Evolutionary conservation across 495 filamentous ascomycete species (phyloP), one percentile per base, ranked within the genome.

Genomic region (Penicillium egyptiacum): DNA sequence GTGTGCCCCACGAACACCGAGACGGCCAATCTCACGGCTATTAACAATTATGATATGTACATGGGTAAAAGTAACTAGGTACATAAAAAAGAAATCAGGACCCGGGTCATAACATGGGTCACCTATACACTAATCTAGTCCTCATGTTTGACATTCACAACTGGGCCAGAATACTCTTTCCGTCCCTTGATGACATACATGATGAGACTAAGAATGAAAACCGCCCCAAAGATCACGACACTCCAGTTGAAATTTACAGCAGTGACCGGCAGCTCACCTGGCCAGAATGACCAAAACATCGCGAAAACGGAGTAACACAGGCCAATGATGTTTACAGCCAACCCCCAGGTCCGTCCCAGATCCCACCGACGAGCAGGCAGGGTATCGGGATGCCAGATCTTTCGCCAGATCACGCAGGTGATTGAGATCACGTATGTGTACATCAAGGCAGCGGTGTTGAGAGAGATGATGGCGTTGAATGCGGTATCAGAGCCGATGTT

Each of bases 81-180:
- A 25, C 23, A 25, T 25, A 25, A 25, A 25, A 25, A 25, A 25
- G 17, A 17, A 40, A 40, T 17, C 2, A 40, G 1, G 37, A 40
- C 37, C 16, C 37, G 17, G 37, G 16, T 42, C 40, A 20, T 42
- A 10, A 42, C 8, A 11, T 42, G 7, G 40, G 40, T 42, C 17
- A 42, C 17, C 40, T 42, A 42, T 20, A 20, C 6, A 41, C 5
- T 20, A 42, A 20, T 17, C 40, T 42, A 42, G 17, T 42, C 39
- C 39, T 79, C 12, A 35, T 1, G 33, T 35, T 35, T 35, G 33
- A 35, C 33, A 16, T 35, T 12, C 33, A 35, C 33, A 5, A 12
- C 33, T 35, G 33, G 33, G 12, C 33, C 33, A 6, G 33, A 35
- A 35, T 35, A 35, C 33, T 35, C 14, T 35, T 35, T 35, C 33